Evolutionary conservation across 805 yeast genomes (phyloP), one percentile per base, ranked within the genome.

Genomic region (Scheffersomyces lignosus): DNA sequence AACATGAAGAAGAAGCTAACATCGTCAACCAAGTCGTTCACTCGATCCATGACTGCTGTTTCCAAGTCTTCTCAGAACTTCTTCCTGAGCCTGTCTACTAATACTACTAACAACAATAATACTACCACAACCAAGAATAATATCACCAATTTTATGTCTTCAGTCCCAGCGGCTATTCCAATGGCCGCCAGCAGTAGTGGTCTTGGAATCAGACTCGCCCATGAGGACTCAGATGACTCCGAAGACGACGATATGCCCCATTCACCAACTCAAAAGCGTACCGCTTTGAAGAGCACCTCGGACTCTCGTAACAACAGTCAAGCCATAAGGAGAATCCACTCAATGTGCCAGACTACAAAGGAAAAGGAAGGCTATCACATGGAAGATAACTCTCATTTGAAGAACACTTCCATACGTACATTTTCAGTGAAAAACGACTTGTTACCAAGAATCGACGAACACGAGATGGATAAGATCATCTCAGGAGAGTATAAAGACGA

Each of bases 371-470:
- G 45, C 46, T 41, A 38, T 22, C 31, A 41, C 18, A 46, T 50
- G 46, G 54, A 58, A 29, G 66, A 60, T 42, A 62, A 63, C 43
- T 63, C 65, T 15, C 61, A 54, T 41, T 53, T 64, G 26, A 51
- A 49, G 18, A 48, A 51, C 39, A 54, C 66, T 5, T 28, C 52
- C 24, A 53, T 66, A 36, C 42, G 45, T 17, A 54, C 63, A 12
- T 67, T 64, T 48, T 44, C 47, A 17, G 56, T 56, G 24, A 60
- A 59, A 28, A 56, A 76, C 44, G 89, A 85, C 54, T 72, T 81
- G n/a, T 72, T 86, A 34, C 85, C 87, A 17, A 72, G 91, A 38
- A 83, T 86, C 45, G 72, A 67, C 40, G 82, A 74, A 34, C 71
- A 64, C 36, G 81, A 80, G 40, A 67, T 81, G 58, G 73, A 73